Evolutionary conservation across 305 asterid genomes (phyloP).

Genomic region (Solanum hybrid): DNA sequence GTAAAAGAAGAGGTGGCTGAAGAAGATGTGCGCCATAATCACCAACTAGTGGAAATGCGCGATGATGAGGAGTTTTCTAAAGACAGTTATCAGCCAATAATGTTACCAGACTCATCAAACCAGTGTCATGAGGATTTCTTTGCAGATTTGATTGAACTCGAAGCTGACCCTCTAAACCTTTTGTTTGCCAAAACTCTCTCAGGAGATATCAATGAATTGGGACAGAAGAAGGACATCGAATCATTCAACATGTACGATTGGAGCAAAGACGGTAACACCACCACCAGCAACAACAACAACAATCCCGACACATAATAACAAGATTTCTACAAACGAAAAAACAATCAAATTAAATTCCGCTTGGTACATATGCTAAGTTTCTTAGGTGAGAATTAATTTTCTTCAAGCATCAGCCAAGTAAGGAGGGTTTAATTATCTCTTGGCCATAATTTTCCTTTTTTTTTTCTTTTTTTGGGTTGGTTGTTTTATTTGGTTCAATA

Average conservation of each 20-base stretch:
- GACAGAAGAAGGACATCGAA: slow-evolving; percentile 33
- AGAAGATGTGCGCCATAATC: slow-evolving; percentile 19
- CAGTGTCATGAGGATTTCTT: slow-evolving; percentile 44
- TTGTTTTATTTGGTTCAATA: not conserved
- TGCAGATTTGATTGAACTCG: slow-evolving; percentile 48
- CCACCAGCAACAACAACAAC: not conserved
- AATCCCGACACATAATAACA: not conserved
- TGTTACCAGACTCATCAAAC: slow-evolving; percentile 29
- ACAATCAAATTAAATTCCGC: not conserved
- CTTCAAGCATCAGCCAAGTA: not conserved
- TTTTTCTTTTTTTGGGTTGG: not conserved
- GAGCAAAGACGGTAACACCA: not conserved
- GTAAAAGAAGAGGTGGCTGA: slow-evolving; percentile 38
- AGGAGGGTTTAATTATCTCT: not conserved
- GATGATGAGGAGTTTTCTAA: slow-evolving; percentile 14
- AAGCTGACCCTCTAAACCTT: slow-evolving; percentile 36
- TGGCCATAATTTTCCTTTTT: not conserved
- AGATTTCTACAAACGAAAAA: not conserved
- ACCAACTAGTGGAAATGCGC: slow-evolving; percentile 12
- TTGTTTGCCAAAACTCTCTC: slow-evolving; percentile 33
- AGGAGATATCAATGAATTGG: slow-evolving; percentile 14
- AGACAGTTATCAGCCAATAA: slow-evolving; percentile 38
- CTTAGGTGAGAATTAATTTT: not conserved
- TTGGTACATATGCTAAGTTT: not conserved
- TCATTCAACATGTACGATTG: slow-evolving; percentile 46